phyloP scores from a whole-genome alignment of 2,329 filamentous ascomycete genomes.

The Aspergillus luchuensis region DNA sequence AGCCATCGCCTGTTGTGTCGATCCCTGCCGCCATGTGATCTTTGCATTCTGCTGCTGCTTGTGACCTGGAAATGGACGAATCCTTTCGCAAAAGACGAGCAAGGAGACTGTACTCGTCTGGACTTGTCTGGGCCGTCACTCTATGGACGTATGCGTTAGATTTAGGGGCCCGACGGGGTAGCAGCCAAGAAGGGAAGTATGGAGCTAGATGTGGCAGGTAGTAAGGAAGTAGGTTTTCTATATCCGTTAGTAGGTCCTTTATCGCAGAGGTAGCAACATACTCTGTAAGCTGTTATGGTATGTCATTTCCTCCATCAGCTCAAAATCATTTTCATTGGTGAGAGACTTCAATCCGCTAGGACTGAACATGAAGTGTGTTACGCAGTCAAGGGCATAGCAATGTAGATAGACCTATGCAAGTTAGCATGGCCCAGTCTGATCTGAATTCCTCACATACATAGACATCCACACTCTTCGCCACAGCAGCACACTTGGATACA shows the following conservation, averaged over 20 bases:
- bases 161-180: slow-evolving; percentile 60
- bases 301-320: slow-evolving; percentile 69
- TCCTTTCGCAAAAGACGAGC: slow-evolving; percentile 59
- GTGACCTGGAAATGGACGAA: slow-evolving; percentile 52
- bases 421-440: neutral
- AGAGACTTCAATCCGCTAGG: slow-evolving; percentile 66
- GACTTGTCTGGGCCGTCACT: slow-evolving; percentile 50
- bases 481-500: slow-evolving; percentile 54
- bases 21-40: slow-evolving; percentile 74
- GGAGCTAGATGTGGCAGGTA: slow-evolving; percentile 58
- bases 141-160: slow-evolving; percentile 62
- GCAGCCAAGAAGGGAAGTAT: slow-evolving; percentile 51
- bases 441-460: slow-evolving; percentile 53
- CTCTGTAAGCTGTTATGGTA: slow-evolving; percentile 69
- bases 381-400: slow-evolving; percentile 69
- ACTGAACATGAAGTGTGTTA: slow-evolving; percentile 70
- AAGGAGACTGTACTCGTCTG: slow-evolving; percentile 60
- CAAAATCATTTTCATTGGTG: slow-evolving; percentile 56
- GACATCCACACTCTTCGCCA: slow-evolving; percentile 56
- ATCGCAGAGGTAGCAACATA: slow-evolving; percentile 38
- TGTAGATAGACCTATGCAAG: slow-evolving; percentile 52
- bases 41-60: slow-evolving; percentile 68
- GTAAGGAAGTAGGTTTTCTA: slow-evolving; percentile 62
- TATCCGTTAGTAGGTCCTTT: neutral
- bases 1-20: slow-evolving; percentile 69